Conservation (phyloP, 805 yeast genomes). For the Metschnikowia sp. region DNA sequence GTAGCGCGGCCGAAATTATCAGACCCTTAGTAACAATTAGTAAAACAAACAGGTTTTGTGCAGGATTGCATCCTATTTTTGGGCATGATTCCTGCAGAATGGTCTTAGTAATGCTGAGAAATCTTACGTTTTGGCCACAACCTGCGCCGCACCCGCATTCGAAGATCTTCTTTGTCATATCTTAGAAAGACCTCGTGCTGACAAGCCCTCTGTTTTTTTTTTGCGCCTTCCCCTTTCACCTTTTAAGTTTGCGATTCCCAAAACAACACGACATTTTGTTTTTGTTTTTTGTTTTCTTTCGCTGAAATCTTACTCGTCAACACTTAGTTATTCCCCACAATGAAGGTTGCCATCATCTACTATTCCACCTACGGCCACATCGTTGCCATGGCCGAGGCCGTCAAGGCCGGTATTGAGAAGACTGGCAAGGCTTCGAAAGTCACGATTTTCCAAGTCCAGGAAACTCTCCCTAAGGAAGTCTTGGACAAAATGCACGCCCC, state of each 20-base stretch:
- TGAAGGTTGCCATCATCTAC: slow-evolving; percentile 19
- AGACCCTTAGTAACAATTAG: too few species aligned
- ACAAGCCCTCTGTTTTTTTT: neutral
- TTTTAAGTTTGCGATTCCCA: too few species aligned
- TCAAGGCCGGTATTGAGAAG: slow-evolving; percentile 16
- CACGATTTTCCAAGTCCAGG: slow-evolving; percentile 74
- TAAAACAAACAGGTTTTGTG: neutral
- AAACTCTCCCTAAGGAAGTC: slow-evolving; percentile 66
- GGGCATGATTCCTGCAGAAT: slow-evolving; percentile 1
- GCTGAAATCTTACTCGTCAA: too few species aligned
- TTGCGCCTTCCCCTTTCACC: neutral
- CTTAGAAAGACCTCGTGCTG: neutral
- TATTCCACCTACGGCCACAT: slow-evolving; percentile 21
- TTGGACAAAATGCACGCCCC: slow-evolving; percentile 66
- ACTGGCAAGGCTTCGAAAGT: slow-evolving; percentile 35
- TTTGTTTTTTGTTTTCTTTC: too few species aligned
- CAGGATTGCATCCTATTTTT: neutral
- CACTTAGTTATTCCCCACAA: neutral
- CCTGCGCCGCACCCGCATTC: neutral
- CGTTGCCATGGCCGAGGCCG: slow-evolving; percentile 16
- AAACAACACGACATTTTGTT: too few species aligned
- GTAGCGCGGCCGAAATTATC: neutral
- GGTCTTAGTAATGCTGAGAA: slow-evolving; percentile 5
- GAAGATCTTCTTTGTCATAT: neutral
- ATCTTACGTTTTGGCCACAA: neutral